Evolutionary conservation across 768 basidiomycete genomes (phyloP), one percentile per base, ranked within the genome.

Genomic region (Rubroboletus pulcherrimus): DNA sequence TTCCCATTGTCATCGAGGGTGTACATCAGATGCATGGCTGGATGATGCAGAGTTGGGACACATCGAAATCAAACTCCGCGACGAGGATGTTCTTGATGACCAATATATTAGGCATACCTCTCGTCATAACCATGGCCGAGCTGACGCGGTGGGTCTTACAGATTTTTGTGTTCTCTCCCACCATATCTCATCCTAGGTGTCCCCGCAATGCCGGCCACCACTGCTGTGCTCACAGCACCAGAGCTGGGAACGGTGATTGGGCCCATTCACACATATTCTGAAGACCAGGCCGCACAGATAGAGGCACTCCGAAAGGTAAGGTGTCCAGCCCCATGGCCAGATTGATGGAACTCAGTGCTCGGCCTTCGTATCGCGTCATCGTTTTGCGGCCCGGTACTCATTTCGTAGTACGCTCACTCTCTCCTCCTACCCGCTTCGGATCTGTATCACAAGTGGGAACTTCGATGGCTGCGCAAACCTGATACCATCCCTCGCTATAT

Each of bases 1-100:
- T 83, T 86, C 17, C 92, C 92, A 43, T 72, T 71, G 55, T 81
- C 82, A 64, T 93, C 89, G 43, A 89, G 61, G 15, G 88, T 89
- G 75, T 96, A 98, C 96, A 98, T 98, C 66, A 98, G 78, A 85
- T 98, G 95, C 96, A 98, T 98, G 67, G 59, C 78, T 69, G 69
- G n/a, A 53, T 38, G 48, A 53, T 26, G 10, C 4, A 46, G n/a
- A 39, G 35, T 40, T 35, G 40, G 40, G 5, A n/a, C 10, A 6
- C 4, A 5, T 19, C 17, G 2, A 34, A 50, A 42, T 54, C 9
- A 56, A 58, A 62, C 65, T 58, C 65, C 65, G 64, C 58, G 58
- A 55, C 5, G 35, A 24, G 2, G 14, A 31, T 31, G 38, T 29
- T 34, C 12, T 7, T 14, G 30, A 10, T 35, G 34, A 21, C 56